Evolutionary conservation across 2,329 filamentous ascomycete species (phyloP).

Genomic region (Rhexocercosporidium sp.): DNA sequence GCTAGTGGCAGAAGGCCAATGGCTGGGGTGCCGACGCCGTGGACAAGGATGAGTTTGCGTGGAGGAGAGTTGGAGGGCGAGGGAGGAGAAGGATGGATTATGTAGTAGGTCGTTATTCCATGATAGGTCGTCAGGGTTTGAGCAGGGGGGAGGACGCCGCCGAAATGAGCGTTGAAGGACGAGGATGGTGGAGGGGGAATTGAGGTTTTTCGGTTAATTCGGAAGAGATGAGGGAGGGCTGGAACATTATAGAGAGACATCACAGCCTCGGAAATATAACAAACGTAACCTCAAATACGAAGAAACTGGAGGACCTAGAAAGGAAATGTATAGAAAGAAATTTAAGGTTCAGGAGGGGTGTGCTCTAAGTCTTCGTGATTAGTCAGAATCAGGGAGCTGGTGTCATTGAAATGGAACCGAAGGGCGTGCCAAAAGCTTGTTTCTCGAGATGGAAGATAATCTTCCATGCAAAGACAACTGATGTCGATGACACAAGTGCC

Average conservation of each 20-base stretch:
- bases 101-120: slow-evolving; percentile 27
- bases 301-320: too few species aligned
- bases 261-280: neutral
- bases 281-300: neutral
- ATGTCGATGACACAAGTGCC: too few species aligned
- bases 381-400: too few species aligned
- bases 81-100: slow-evolving; percentile 14
- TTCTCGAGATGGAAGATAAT: too few species aligned
- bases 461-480: too few species aligned
- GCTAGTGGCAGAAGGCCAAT: slow-evolving; percentile 53
- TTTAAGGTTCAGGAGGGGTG: too few species aligned
- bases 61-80: slow-evolving; percentile 8
- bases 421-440: too few species aligned
- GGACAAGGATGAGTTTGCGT: slow-evolving; percentile 50
- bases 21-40: slow-evolving; percentile 57
- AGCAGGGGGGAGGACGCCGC: slow-evolving; percentile 23
- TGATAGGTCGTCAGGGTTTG: slow-evolving; percentile 19
- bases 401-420: too few species aligned
- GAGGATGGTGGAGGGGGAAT: slow-evolving; percentile 26
- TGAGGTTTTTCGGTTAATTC: slow-evolving; percentile 17
- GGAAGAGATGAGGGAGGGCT: slow-evolving; percentile 19
- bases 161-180: slow-evolving; percentile 23
- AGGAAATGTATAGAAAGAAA: too few species aligned
- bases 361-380: too few species aligned
- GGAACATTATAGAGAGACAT: slow-evolving; percentile 3